Percentiles rank a stretch among this genome's conserved stretches.
Conservation (phyloP, 371 early-diverging fungal genomes). For the Mucor mucedo region DNA sequence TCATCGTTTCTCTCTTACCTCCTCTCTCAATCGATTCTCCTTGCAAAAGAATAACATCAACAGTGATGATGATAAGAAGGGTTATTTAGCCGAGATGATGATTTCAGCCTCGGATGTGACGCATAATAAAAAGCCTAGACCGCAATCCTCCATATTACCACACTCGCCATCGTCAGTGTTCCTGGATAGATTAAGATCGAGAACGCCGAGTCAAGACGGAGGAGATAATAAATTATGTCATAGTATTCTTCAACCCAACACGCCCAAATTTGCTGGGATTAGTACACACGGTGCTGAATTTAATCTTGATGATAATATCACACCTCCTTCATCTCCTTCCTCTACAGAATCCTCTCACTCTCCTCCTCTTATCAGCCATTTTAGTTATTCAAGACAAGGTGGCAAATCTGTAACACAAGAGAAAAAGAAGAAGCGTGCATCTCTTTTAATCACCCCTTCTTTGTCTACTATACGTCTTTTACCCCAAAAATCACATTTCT, state of each 20-base stretch:
- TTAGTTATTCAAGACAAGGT: not conserved
- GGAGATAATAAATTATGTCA: no score
- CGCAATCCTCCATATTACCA: conserved; percentile 20
- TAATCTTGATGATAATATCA: conserved; percentile 1
- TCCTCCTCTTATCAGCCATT: not conserved
- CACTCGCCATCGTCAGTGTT: conserved; percentile 22
- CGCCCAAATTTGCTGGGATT: not conserved
- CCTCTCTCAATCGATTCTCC: conserved; percentile 25
- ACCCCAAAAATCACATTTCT: conserved; percentile 30
- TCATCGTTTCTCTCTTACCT: conserved; percentile 13
- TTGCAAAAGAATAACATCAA: conserved; percentile 4
- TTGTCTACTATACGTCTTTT: conserved; percentile 24
- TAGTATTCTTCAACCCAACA: not conserved
- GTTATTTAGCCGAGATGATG: no score
- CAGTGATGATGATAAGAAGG: no score
- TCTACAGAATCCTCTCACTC: not conserved
- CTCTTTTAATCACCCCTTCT: conserved; percentile 21
- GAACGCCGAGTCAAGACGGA: not conserved
- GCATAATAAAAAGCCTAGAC: conserved; percentile 4
- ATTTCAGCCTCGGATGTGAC: not conserved
- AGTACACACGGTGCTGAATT: not conserved
- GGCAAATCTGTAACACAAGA: not conserved
- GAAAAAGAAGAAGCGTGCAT: conserved; percentile 24
- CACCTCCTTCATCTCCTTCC: conserved; percentile 13
- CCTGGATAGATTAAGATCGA: conserved; percentile 15